Evolutionary conservation across 257 asterid genomes (phyloP), one percentile per base, ranked within the genome.

Genomic region (Cinchona pubescens): DNA sequence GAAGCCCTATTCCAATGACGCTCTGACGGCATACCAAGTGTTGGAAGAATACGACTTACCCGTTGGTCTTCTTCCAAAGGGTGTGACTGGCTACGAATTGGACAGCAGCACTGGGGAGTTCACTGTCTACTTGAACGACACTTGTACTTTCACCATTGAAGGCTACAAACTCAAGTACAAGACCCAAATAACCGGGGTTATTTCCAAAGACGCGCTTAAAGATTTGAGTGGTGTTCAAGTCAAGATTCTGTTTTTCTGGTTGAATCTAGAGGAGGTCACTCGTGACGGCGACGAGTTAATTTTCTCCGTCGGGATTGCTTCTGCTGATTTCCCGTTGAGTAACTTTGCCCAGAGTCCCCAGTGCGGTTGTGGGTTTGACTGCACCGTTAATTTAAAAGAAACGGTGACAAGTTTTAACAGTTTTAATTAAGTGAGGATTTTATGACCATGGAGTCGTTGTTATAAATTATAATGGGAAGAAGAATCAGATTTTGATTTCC

Each of bases 341-440:
- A 85, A 71, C 19, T 90, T 91, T 61, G 51, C 46, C 38, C 92
- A 88, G 85, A 73, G 87, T 29, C 97, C 97, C 53, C 87, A 80
- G 56, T 91, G 97, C 63, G 97, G 93, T 0, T 88, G 90, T 78
- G 93, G 96, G 56, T 88, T 85, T 45, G 87, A 85, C 34, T 83
- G 84, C 40, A n/a, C n/a, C n/a, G 74, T 8, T 49, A 49, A 67
- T 43, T 42, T 60, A n/a, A n/a, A 27, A 3, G 66, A 18, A 30
- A 10, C 65, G 7, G 29, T 25, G 14, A 23, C 32, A 5, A 25
- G 2, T 58, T 8, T n/a, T n/a, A n/a, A n/a, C n/a, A n/a, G n/a
- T n/a, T n/a, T n/a, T n/a, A n/a, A n/a, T n/a, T n/a, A n/a, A n/a
- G n/a, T n/a, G n/a, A n/a, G n/a, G n/a, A n/a, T n/a, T n/a, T n/a